Evolutionary conservation across 2,329 filamentous ascomycete species (phyloP).

Genomic region (Aspergillus sp.): DNA sequence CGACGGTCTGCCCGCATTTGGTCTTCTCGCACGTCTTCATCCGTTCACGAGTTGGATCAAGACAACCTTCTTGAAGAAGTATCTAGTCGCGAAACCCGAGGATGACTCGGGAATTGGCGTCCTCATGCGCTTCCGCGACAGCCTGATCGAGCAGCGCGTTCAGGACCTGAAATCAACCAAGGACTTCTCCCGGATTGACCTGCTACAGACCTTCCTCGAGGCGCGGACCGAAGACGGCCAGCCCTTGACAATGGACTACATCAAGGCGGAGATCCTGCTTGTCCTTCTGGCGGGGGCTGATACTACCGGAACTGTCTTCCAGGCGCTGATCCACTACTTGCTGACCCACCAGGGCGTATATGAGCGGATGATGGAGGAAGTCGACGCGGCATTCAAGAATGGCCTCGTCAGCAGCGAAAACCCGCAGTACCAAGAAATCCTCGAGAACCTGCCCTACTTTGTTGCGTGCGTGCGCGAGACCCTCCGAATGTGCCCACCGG

Average conservation of each 20-base stretch:
- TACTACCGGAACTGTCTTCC: conserved; percentile 54
- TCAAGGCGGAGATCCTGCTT: conserved; percentile 55
- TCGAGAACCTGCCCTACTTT: conserved; percentile 48
- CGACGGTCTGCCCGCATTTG: conserved; percentile 53
- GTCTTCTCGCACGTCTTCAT: conserved; percentile 53
- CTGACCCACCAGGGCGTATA: conserved; percentile 43
- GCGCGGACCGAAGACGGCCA: conserved; percentile 47
- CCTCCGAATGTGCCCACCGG: conserved; percentile 52
- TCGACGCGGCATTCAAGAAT: conserved; percentile 41
- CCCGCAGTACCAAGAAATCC: conserved; percentile 46
- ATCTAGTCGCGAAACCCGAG: conserved; percentile 54
- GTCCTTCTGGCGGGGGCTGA: conserved; percentile 55
- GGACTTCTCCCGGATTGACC: conserved; percentile 47
- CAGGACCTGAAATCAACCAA: conserved; percentile 50
- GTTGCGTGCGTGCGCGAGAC: conserved; percentile 53
- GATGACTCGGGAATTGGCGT: conserved; percentile 56
- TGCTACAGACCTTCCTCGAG: conserved; percentile 54
- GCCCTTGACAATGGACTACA: conserved; percentile 51
- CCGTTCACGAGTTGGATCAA: conserved; percentile 58
- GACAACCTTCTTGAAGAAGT: conserved; percentile 53
- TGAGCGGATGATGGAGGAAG: conserved; percentile 48
- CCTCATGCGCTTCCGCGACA: conserved; percentile 59
- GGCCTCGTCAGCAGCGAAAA: conserved; percentile 30
- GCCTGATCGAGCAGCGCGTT: conserved; percentile 51
- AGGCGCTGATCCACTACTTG: conserved; percentile 48